phyloP scores from a whole-genome alignment of 805 yeast species.

The Metschnikowia picachoensis region DNA sequence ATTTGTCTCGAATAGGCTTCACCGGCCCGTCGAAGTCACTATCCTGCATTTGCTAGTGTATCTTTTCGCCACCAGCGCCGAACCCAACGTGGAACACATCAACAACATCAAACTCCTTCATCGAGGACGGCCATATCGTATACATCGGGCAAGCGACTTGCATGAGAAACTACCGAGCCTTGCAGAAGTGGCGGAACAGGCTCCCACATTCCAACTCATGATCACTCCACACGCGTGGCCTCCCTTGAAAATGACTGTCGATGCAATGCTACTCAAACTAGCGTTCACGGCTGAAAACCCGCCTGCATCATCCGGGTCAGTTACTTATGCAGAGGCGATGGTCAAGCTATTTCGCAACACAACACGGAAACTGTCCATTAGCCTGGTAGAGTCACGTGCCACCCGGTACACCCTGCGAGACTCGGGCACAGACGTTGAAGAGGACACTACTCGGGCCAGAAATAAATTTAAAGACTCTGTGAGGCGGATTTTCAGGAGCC shows the following conservation, averaged over 20 bases:
- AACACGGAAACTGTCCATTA: slow-evolving; percentile 9
- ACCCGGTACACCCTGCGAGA: slow-evolving; percentile 11
- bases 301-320: slow-evolving; percentile 8
- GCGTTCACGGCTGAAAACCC: background rate
- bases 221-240: background rate
- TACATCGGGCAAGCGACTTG: slow-evolving; percentile 10
- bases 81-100: slow-evolving; percentile 5
- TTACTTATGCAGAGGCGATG: slow-evolving; percentile 19
- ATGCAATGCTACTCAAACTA: background rate
- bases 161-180: slow-evolving; percentile 6
- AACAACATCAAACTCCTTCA: slow-evolving; percentile 15
- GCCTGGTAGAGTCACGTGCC: slow-evolving; percentile 1
- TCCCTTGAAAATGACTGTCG: slow-evolving; percentile 6
- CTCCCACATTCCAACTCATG: slow-evolving; percentile 16
- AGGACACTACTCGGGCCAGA: background rate
- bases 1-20: slow-evolving; percentile 4
- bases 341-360: slow-evolving; percentile 9
- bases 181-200: slow-evolving; percentile 3
- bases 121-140: slow-evolving; percentile 11
- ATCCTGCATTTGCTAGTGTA: slow-evolving; percentile 14
- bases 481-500: slow-evolving; percentile 6
- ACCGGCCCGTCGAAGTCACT: background rate
- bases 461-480: slow-evolving; percentile 5
- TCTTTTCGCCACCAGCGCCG: slow-evolving; percentile 7
- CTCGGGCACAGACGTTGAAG: slow-evolving; percentile 14